Conservation (phyloP, 148 eudicot genomes). For the Beta vulgaris region DNA sequence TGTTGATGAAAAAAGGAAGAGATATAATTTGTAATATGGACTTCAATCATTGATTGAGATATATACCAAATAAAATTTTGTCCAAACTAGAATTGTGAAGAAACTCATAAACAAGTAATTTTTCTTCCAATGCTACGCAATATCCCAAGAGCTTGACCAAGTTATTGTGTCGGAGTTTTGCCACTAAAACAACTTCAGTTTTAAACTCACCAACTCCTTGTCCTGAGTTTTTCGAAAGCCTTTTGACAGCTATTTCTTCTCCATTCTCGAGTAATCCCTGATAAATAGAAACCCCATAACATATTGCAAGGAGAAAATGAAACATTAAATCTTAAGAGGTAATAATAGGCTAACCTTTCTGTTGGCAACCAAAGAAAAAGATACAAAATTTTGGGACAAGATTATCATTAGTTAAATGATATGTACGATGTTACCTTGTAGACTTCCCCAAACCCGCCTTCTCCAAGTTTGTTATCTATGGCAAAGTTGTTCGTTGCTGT, state of each 20-base stretch:
- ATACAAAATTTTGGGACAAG: no score
- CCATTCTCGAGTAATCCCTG: slow-evolving; percentile 37
- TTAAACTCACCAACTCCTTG: slow-evolving; percentile 39
- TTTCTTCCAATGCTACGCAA: slow-evolving; percentile 28
- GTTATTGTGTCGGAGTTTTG: slow-evolving; percentile 42
- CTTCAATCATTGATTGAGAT: neutral
- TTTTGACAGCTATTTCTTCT: slow-evolving; percentile 38
- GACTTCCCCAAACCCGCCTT: slow-evolving; percentile 32
- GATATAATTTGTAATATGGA: neutral
- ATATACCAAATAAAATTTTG: slow-evolving; percentile 31
- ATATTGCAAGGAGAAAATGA: no score
- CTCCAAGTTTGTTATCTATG: slow-evolving; percentile 17
- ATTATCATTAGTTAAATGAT: no score
- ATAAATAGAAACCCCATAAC: neutral
- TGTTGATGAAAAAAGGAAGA: neutral
- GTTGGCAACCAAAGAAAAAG: no score
- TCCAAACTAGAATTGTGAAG: slow-evolving; percentile 45
- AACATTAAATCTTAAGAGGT: no score
- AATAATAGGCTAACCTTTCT: neutral
- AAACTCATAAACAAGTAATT: slow-evolving; percentile 39
- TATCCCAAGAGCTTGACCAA: slow-evolving; percentile 40
- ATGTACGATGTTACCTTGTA: slow-evolving; percentile 23
- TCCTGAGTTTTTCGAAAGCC: slow-evolving; percentile 34
- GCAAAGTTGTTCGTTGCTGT: slow-evolving; percentile 20
- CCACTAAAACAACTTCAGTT: slow-evolving; percentile 37